Evolutionary conservation across 164 flowering plant genomes (phyloP).

Genomic region (Houttuynia cordata): DNA sequence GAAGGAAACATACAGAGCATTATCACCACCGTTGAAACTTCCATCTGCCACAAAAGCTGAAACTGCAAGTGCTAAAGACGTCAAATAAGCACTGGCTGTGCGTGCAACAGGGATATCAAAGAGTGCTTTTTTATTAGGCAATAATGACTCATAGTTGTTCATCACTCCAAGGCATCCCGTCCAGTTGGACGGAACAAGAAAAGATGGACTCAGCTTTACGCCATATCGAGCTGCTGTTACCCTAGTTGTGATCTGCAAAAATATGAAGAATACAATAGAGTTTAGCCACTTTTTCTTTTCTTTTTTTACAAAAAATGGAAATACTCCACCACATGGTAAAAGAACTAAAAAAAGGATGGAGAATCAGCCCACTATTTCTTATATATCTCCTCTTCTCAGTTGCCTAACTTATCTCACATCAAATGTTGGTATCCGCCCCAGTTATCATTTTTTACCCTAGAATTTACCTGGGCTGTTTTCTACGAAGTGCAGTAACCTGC

Average conservation of each 20-base stretch:
- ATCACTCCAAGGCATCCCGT: conserved; percentile 95
- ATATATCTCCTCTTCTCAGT: not conserved
- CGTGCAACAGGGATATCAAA: conserved; percentile 94
- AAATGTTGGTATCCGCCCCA: not conserved
- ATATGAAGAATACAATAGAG: not conserved
- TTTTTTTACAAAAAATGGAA: no score
- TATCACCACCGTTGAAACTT: conserved; percentile 95
- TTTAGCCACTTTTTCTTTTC: no score
- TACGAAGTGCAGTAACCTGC: not conserved
- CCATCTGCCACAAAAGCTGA: conserved; percentile 89
- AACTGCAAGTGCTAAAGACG: conserved; percentile 65
- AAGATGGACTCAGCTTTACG: conserved; percentile 87
- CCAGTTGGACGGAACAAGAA: conserved; percentile 95
- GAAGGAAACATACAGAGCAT: conserved; percentile 61
- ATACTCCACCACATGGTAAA: not conserved
- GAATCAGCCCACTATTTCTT: no score
- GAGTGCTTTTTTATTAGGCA: conserved; percentile 86
- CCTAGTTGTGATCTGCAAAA: conserved; percentile 75
- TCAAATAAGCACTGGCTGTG: conserved; percentile 89
- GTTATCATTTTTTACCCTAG: not conserved
- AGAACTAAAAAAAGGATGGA: no score
- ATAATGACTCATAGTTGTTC: conserved; percentile 85
- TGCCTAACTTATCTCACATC: not conserved
- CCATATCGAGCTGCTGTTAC: conserved; percentile 80
- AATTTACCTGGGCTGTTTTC: not conserved